Conservation (phyloP, 768 basidiomycete species). For the Agrocybe praecox region DNA sequence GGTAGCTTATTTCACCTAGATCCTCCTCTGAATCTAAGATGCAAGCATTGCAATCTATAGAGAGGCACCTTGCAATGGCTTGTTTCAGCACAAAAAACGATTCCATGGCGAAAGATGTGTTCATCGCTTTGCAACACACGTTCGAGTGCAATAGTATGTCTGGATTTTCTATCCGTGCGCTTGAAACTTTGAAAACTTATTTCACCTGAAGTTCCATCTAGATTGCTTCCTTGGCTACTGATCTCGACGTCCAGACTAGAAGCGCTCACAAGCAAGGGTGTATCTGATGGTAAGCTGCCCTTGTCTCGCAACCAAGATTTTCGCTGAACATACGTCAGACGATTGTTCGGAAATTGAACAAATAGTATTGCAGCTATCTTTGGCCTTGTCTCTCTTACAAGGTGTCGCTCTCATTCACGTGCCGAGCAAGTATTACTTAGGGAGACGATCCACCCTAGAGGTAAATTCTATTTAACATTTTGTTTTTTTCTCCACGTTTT, state of each 20-base stretch:
- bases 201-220: constrained; percentile 57
- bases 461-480: constrained; percentile 35
- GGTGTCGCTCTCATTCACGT: constrained; percentile 73
- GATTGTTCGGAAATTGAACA: constrained; percentile 47
- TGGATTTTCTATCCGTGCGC: background rate
- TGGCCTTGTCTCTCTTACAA: constrained; percentile 72
- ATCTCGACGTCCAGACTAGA: constrained; percentile 54
- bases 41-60: constrained; percentile 57
- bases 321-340: constrained; percentile 22
- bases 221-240: constrained; percentile 66
- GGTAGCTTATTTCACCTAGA: constrained; percentile 65
- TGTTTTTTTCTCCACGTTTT: background rate
- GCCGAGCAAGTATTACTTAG: constrained; percentile 69
- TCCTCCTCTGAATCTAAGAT: constrained; percentile 53
- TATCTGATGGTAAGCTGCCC: constrained; percentile 43
- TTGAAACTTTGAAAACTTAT: background rate
- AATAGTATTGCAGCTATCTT: constrained; percentile 54
- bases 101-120: constrained; percentile 49
- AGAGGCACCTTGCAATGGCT: constrained; percentile 54
- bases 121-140: constrained; percentile 70
- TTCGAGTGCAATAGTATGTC: constrained; percentile 82
- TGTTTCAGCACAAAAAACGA: constrained; percentile 41
- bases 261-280: constrained; percentile 42
- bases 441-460: constrained; percentile 69
- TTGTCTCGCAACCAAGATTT: background rate